These are phyloP conservation scores for Amylostereum areolatum DNA, from an alignment of 1,284 basidiomycete species.

Conservation along the genomic window DNA sequence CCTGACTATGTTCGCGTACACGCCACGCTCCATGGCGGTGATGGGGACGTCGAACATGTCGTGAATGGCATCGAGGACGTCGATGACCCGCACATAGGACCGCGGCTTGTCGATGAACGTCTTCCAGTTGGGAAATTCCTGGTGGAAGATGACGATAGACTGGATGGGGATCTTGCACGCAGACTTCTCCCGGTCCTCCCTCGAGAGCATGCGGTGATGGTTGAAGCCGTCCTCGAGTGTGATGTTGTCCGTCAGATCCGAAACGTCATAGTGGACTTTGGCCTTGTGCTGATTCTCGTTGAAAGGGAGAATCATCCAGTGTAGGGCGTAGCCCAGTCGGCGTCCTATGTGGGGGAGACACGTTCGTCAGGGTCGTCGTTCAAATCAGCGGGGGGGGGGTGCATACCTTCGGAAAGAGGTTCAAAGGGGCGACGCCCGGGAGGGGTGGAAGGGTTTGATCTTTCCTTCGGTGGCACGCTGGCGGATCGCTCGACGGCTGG, in stretches of 20 bases:
- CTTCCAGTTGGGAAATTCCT: conserved; percentile 32
- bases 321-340: conserved; percentile 17
- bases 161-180: conserved; percentile 26
- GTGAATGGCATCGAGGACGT: conserved; percentile 50
- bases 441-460: neutral
- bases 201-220: conserved; percentile 13
- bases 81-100: conserved; percentile 35
- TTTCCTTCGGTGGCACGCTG: neutral
- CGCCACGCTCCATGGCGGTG: conserved; percentile 32
- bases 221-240: conserved; percentile 11
- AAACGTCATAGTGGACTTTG: conserved; percentile 20
- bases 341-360: neutral
- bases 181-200: conserved; percentile 25
- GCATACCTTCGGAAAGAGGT: neutral
- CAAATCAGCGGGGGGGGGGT: neutral
- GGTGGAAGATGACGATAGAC: conserved; percentile 30
- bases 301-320: conserved; percentile 36
- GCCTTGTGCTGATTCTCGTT: conserved; percentile 20
- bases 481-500: neutral
- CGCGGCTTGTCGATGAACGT: conserved; percentile 32
- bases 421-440: neutral
- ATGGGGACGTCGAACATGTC: conserved; percentile 37
- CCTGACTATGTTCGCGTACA: conserved; percentile 21
- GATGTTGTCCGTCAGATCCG: conserved; percentile 21
- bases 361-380: neutral